These are phyloP conservation scores for Sugiyamaella xylanicola DNA, from an alignment of 1,139 yeast species.

Conservation along the genomic window DNA sequence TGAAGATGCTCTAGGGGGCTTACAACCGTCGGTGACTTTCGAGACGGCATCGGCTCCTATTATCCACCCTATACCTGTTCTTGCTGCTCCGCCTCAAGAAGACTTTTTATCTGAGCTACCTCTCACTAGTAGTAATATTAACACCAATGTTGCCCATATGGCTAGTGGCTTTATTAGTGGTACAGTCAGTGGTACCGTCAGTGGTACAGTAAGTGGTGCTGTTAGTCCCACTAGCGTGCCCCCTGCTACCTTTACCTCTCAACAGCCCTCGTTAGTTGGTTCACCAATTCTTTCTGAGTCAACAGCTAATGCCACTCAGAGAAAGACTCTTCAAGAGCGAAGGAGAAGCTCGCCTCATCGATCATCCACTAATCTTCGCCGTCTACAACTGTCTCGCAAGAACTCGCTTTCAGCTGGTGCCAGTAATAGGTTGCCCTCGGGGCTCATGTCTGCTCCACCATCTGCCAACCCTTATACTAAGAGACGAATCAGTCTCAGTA, in stretches of 20 bases:
- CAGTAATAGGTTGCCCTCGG: slow-evolving; percentile 10
- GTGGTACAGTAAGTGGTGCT: slow-evolving; percentile 13
- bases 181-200: neutral
- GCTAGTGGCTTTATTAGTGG: neutral
- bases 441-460: slow-evolving; percentile 18
- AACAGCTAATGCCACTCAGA: slow-evolving; percentile 8
- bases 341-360: slow-evolving; percentile 18
- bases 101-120: slow-evolving; percentile 8
- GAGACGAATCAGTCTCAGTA: slow-evolving; percentile 15
- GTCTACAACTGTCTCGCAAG: slow-evolving; percentile 14
- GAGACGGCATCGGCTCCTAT: neutral
- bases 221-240: slow-evolving; percentile 12
- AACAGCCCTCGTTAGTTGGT: slow-evolving; percentile 9
- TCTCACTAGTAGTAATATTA: neutral
- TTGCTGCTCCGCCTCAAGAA: slow-evolving; percentile 10
- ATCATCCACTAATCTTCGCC: slow-evolving; percentile 20
- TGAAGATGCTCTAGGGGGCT: neutral
- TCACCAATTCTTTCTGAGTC: slow-evolving; percentile 10
- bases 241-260: slow-evolving; percentile 7
- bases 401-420: slow-evolving; percentile 9
- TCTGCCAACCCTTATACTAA: slow-evolving; percentile 17
- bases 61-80: slow-evolving; percentile 5
- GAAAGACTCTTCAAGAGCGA: slow-evolving; percentile 21
- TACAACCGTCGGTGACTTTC: slow-evolving; percentile 15
- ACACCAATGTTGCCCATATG: neutral